phyloP scores from a whole-genome alignment of 352 stramenopile species.

The Pythium sukuiense region DNA sequence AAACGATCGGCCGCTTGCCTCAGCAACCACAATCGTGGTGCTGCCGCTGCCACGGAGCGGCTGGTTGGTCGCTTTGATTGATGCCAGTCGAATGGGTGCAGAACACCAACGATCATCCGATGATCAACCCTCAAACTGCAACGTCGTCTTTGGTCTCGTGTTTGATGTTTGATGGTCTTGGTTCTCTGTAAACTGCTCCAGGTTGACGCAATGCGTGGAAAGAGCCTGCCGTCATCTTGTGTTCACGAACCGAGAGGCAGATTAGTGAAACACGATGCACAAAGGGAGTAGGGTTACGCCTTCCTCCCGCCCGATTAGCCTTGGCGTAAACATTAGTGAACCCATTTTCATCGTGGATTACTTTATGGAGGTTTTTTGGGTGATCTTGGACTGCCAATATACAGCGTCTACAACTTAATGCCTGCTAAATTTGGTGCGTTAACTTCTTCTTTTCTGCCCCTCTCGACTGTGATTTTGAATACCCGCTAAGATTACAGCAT shows the following conservation, averaged over 20 bases:
- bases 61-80: background rate
- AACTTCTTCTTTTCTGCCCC: no score
- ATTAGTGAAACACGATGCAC: background rate
- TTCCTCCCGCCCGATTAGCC: background rate
- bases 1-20: background rate
- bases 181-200: constrained; percentile 14
- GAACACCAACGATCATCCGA: background rate
- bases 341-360: background rate
- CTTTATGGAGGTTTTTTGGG: background rate
- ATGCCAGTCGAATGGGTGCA: background rate
- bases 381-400: no score
- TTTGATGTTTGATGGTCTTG: background rate
- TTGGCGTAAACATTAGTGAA: background rate
- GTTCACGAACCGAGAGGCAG: no score
- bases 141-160: constrained; percentile 8
- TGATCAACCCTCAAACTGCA: background rate
- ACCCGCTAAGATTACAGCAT: no score
- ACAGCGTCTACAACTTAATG: no score
- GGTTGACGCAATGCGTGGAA: constrained; percentile 20
- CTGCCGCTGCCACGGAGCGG: background rate
- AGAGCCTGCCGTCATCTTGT: constrained; percentile 9
- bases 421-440: no score
- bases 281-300: constrained; percentile 11
- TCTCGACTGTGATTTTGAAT: no score
- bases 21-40: background rate